Conservation (phyloP, 1,139 yeast genomes). For the Arxiozyma bovina region DNA sequence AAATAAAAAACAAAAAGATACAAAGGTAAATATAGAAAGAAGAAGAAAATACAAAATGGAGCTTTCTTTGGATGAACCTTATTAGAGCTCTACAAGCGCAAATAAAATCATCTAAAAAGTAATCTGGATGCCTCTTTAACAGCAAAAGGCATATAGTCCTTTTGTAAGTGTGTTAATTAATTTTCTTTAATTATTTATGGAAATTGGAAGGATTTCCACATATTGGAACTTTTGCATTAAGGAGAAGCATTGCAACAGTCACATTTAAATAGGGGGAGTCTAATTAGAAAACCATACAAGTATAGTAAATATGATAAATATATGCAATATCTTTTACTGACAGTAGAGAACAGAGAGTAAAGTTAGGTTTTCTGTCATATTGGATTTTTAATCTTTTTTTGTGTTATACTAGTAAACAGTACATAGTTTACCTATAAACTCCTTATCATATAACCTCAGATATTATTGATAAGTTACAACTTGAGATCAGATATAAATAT, state of each 20-base stretch:
- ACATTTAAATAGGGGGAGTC: background rate
- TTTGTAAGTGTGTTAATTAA: too few relatives aligned
- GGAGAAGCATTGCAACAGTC: background rate
- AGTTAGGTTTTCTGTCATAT: background rate
- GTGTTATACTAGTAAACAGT: background rate
- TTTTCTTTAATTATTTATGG: background rate
- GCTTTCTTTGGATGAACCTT: background rate
- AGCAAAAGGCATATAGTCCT: too few relatives aligned
- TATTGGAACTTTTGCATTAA: background rate
- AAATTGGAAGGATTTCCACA: background rate
- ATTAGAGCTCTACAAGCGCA: background rate
- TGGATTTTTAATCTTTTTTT: background rate
- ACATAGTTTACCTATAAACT: background rate
- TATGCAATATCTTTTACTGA: too few relatives aligned
- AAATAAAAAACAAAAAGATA: background rate
- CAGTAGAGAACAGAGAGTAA: background rate
- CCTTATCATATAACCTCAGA: background rate
- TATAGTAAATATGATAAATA: too few relatives aligned
- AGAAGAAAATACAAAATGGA: conserved; percentile 1
- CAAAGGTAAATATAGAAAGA: too few relatives aligned
- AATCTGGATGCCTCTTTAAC: background rate
- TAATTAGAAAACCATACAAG: background rate
- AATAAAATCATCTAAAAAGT: background rate
- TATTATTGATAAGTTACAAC: too few relatives aligned
- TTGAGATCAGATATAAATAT: background rate